Base-by-base conservation (phyloP, 1,139 yeast species). In the Yamadazyma siamensis region DNA sequence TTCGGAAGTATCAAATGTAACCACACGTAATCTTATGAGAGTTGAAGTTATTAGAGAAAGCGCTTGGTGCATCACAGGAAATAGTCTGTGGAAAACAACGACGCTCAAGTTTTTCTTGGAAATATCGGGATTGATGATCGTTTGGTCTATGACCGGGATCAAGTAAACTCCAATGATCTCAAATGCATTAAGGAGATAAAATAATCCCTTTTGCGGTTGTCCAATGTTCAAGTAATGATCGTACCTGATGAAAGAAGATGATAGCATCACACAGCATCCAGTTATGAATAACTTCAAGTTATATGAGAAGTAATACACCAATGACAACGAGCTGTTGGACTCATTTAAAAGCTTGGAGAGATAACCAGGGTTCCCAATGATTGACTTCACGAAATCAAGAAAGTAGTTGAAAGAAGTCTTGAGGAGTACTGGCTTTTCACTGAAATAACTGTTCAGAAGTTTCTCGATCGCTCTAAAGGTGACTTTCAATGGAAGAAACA, bases 181-280 rank as follows among this genome's bases (percentile, higher is more conserved):
- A 19, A 33, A 33, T 4, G 18, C 18, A 24, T 20, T 30, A 9
- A 19, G 23, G 14, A 39, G 27, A 17, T 26, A 33, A 11, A 15
- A 23, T 18, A 38, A 27, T 2, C 31, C 43, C 20, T 32, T 33
- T 1, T n/a, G 14, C 3, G 38, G 36, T 13, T 35, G 29, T 1
- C 25, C 30, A 4, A 27, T 23, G 8, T 21, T 14, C n/a, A n/a
- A n/a, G n/a, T n/a, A n/a, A n/a, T n/a, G n/a, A n/a, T n/a, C n/a
- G n/a, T n/a, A n/a, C n/a, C n/a, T n/a, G n/a, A n/a, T n/a, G n/a
- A n/a, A n/a, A n/a, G n/a, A n/a, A n/a, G n/a, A n/a, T n/a, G n/a
- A n/a, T n/a, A 5, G 31, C 20, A 18, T 18, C 10, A 18, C 7
- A 18, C 20, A 18, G 5, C 17, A 8, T 6, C 25, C 15, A n/a